Evolutionary conservation across 192 early-diverging fungal species (phyloP).

Genomic region (Chytriomyces confervae): DNA sequence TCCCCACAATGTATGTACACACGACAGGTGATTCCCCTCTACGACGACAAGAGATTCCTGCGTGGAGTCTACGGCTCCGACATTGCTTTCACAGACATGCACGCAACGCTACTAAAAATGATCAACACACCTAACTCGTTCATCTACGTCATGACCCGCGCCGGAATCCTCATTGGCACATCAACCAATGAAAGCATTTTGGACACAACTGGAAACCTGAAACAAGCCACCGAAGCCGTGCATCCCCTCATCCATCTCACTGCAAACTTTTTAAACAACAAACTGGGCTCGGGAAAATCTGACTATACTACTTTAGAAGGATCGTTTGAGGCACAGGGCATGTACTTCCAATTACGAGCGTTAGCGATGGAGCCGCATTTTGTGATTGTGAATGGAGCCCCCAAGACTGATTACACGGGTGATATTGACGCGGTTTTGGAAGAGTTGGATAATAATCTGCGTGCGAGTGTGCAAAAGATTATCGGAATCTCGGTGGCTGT

Average conservation of each 20-base stretch:
- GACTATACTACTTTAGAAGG: neutral
- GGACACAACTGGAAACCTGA: neutral
- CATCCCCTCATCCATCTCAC: neutral
- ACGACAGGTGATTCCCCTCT: neutral
- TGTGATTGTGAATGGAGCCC: neutral
- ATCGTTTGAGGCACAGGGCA: neutral
- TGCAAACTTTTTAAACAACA: neutral
- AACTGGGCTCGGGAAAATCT: neutral
- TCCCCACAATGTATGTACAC: neutral
- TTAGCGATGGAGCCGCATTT: neutral
- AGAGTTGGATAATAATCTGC: neutral
- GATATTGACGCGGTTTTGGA: neutral
- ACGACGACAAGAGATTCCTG: neutral
- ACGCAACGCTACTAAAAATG: neutral
- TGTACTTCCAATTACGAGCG: neutral
- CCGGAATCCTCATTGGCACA: neutral
- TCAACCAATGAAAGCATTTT: neutral
- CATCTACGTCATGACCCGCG: neutral
- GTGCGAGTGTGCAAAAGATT: neutral
- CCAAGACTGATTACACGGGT: neutral
- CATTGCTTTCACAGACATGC: neutral
- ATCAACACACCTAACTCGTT: neutral
- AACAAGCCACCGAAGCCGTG: neutral
- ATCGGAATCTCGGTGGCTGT: neutral
- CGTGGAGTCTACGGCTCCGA: slow-evolving; percentile 1